A percentile compares a stretch with the other conserved stretches of the same genome.
These are phyloP conservation scores for Phytophthora fragariaefolia DNA, from an alignment of 352 stramenopile species.

Conservation along the genomic window DNA sequence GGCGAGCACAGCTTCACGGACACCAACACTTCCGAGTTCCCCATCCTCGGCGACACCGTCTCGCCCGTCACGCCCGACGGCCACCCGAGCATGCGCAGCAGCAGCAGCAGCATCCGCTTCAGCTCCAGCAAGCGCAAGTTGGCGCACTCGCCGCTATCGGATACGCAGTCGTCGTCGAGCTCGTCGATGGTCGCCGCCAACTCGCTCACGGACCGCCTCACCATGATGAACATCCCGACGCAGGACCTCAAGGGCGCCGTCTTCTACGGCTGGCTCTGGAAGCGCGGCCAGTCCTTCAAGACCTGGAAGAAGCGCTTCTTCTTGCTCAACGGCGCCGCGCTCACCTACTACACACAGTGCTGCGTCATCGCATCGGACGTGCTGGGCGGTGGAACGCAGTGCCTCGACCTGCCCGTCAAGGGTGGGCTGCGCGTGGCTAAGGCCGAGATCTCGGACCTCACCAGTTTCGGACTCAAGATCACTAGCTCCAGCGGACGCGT, in stretches of 20 bases:
- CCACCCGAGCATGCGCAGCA: conserved; percentile 36
- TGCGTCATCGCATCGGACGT: conserved; percentile 70
- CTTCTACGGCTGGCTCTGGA: conserved; percentile 84
- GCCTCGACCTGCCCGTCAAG: conserved; percentile 61
- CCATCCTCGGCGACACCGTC: conserved; percentile 40
- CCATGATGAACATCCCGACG: conserved; percentile 69
- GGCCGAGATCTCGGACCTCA: conserved; percentile 53
- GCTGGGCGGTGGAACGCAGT: conserved; percentile 56
- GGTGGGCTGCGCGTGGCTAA: conserved; percentile 60
- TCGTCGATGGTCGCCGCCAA: conserved; percentile 26
- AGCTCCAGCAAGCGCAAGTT: conserved; percentile 39
- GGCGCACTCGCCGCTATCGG: conserved; percentile 31
- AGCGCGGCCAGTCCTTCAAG: conserved; percentile 75
- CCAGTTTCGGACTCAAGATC: conserved; percentile 62
- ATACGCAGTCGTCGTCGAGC: conserved; percentile 37
- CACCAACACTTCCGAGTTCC: conserved; percentile 39
- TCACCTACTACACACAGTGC: conserved; percentile 78
- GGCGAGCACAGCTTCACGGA: conserved; percentile 26
- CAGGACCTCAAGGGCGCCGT: conserved; percentile 63
- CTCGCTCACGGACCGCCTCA: conserved; percentile 60
- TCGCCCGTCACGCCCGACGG: conserved; percentile 33
- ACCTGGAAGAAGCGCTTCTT: conserved; percentile 88
- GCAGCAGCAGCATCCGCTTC: conserved; percentile 14
- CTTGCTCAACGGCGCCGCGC: conserved; percentile 62
- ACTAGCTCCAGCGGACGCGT: conserved; percentile 69